These are phyloP conservation scores for Penicillium sp. DNA, from an alignment of 2,329 filamentous ascomycete species.

Conservation along the genomic window DNA sequence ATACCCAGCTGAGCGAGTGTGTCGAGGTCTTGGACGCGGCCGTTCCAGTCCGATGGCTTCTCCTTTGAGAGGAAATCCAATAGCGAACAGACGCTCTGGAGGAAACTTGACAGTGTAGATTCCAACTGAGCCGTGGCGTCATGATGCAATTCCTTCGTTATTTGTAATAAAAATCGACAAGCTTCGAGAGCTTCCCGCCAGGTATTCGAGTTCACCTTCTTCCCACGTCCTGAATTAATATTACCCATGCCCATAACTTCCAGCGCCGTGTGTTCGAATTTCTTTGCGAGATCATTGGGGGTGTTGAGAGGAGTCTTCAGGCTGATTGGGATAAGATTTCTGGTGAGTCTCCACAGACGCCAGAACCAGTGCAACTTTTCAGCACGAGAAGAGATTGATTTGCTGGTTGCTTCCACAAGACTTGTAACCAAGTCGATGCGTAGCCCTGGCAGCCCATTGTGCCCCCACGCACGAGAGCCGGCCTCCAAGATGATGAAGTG, in stretches of 20 bases:
- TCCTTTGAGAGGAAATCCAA: conserved; percentile 21
- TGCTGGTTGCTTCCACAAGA: conserved; percentile 24
- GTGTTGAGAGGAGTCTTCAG: conserved; percentile 20
- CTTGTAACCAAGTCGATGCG: conserved; percentile 21
- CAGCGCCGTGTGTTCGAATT: conserved; percentile 26
- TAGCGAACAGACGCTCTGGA: neutral
- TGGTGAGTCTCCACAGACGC: conserved; percentile 38
- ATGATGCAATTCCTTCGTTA: conserved; percentile 21
- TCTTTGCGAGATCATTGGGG: conserved; percentile 19
- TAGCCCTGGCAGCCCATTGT: conserved; percentile 19
- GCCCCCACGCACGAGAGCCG: conserved; percentile 25
- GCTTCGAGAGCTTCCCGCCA: conserved; percentile 36
- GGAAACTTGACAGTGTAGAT: neutral
- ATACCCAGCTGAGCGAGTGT: conserved; percentile 28
- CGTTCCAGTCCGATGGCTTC: conserved; percentile 29
- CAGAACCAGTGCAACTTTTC: conserved; percentile 35
- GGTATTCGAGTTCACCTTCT: conserved; percentile 20
- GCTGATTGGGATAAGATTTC: conserved; percentile 30
- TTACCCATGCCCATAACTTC: conserved; percentile 19
- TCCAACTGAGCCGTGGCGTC: conserved; percentile 15
- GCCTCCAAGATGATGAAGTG: conserved; percentile 35
- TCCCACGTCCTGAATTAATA: neutral
- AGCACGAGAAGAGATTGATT: conserved; percentile 28
- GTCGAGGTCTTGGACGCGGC: conserved; percentile 32
- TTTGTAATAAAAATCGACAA: conserved; percentile 29